Conservation (phyloP, 2,329 filamentous ascomycete species). For the Pyrenophora graminea region DNA sequence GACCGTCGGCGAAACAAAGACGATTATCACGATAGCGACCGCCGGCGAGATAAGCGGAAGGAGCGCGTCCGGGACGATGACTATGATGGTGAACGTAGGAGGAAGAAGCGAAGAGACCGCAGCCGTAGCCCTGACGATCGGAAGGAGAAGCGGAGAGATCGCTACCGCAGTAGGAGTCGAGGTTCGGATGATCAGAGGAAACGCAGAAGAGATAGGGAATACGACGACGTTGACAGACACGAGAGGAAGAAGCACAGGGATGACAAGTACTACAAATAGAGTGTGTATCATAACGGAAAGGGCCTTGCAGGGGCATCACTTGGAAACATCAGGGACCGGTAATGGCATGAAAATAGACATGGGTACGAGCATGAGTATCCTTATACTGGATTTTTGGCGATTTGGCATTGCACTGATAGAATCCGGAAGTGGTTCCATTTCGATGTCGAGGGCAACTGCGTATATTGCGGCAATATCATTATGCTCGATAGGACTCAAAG, state of each 20-base stretch:
- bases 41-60: conserved; percentile 23
- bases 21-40: conserved; percentile 27
- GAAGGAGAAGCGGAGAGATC: conserved; percentile 23
- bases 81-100: conserved; percentile 17
- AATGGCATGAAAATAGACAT: background rate
- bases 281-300: too few relatives aligned
- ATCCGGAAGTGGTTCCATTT: too few relatives aligned
- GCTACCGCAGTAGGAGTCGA: conserved; percentile 32
- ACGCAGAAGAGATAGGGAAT: conserved; percentile 31
- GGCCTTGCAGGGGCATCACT: too few relatives aligned
- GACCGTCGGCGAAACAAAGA: conserved; percentile 25
- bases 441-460: too few relatives aligned
- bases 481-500: background rate
- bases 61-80: conserved; percentile 23
- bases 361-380: background rate
- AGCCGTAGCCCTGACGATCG: conserved; percentile 37
- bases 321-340: too few relatives aligned
- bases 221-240: conserved; percentile 25
- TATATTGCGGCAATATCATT: background rate
- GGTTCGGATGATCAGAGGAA: conserved; percentile 34
- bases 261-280: conserved; percentile 12
- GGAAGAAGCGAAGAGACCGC: conserved; percentile 21
- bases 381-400: background rate
- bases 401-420: too few relatives aligned
- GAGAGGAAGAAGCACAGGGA: conserved; percentile 27